Evolutionary conservation across 345 rosid genomes (phyloP), one percentile per base, ranked within the genome.

Genomic region (Ceriops zippeliana): DNA sequence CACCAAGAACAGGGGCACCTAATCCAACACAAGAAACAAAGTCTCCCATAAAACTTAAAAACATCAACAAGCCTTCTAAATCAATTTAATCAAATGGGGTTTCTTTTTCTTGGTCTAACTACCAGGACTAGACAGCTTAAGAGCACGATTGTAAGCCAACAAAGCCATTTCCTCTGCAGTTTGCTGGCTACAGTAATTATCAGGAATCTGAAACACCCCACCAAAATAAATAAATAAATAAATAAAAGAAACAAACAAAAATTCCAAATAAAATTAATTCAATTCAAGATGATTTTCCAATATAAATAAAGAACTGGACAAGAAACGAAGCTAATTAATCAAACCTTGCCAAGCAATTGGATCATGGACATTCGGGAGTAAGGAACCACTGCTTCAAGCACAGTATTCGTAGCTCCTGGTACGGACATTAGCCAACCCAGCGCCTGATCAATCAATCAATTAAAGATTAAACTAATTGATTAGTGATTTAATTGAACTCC

Each of bases 361-460:
- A 85, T 73, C 73, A 69, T 72, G 51, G 97, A 86, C 73, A 82
- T 79, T 62, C 76, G 70, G 61, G 97, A 87, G 80, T 91, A 91
- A 1, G 99, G 97, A 24, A 91, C 83, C 59, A 90, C 81, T 4
- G 88, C 84, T 84, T 95, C 99, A 2, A 95, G 93, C 46, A 95
- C 86, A 17, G 99, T 91, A 69, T 73, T 88, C 35, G 96, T 69
- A 69, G 99, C 96, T 81, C 99, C 97, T 6, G 99, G 96, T 3
- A 95, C 86, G 0, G 99, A 81, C 78, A 84, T 79, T 79, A 95
- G 78, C 88, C 85, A 83, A 19, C 96, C 96, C 47, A 91, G 66
- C 34, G 88, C 90, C 97, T 90, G 81, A 27, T 42, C 16, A 42
- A 38, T 10, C 46, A 38, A 42, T 11, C 16, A 42, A 11, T 28